Conservation (phyloP, 179 eudicot genomes). For the Pouteria campechiana region DNA sequence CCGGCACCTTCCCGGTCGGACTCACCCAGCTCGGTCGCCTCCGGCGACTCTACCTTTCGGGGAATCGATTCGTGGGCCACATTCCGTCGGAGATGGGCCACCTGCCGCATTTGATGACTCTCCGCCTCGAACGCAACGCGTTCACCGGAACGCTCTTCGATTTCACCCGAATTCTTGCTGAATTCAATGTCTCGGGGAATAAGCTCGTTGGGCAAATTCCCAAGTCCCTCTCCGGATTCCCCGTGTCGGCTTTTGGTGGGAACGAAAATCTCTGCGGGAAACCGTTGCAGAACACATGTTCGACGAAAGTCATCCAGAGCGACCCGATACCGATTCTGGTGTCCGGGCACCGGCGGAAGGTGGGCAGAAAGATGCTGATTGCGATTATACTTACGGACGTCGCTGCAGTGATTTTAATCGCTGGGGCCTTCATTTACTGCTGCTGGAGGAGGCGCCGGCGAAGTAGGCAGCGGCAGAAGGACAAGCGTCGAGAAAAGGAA, state of each 20-base stretch:
- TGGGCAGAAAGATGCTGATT: constrained; percentile 11
- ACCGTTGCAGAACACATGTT: constrained; percentile 6
- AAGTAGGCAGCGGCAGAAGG: background rate
- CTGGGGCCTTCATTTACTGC: constrained; percentile 4
- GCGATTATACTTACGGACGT: constrained; percentile 10
- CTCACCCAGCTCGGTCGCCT: constrained; percentile 8
- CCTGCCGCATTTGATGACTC: constrained; percentile 12
- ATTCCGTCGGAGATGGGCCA: constrained; percentile 15
- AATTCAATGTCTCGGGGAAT: constrained; percentile 11
- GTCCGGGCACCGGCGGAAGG: background rate
- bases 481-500: background rate
- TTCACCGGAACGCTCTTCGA: constrained; percentile 6
- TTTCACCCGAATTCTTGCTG: background rate
- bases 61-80: constrained; percentile 9
- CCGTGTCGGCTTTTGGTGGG: constrained; percentile 6
- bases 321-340: background rate
- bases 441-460: constrained; percentile 1
- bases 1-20: constrained; percentile 11
- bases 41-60: constrained; percentile 16
- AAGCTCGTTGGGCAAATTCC: constrained; percentile 10
- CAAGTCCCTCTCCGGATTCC: constrained; percentile 3
- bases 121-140: constrained; percentile 14
- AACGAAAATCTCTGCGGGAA: constrained; percentile 12
- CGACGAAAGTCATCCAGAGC: too few relatives aligned
- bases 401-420: constrained; percentile 14